Evolutionary conservation across 1,284 basidiomycete species (phyloP), one percentile per base, ranked within the genome.

Genomic region (Porodaedalea pini): DNA sequence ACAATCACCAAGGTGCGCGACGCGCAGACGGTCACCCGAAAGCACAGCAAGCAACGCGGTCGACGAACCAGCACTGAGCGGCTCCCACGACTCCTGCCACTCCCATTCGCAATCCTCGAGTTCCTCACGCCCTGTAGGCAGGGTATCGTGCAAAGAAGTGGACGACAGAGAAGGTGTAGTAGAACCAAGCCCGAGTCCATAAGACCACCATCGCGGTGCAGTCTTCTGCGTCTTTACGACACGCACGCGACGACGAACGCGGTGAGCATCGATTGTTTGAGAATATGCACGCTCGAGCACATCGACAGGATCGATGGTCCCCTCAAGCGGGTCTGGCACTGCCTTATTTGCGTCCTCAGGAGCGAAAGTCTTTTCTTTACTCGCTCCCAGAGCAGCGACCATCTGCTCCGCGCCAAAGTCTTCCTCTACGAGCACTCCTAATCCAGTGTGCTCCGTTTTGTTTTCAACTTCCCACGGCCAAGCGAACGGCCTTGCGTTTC

Each of bases 1-100:
- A 68, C 92, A 96, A 70, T 98, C 95, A 19, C 95, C 95, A 6
- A 98, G 72, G 66, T 98, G 94, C 0, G 94, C 95, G 32, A 98
- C 58, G 36, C 54, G 32, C 29, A 53, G 11, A 21, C 59, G 59
- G 48, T 55, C 59, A 21, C 44, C 58, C 45, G 23, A 61, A 13
- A 88, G 75, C 10, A 86, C 78, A 0, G 84, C 86, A 13, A 88
- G 72, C 5, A 88, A 75, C 1, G 85, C 86, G 0, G 86, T 88
- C 8, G 83, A 85, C 0, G 85, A 86, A n/a, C 86, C 85, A 25
- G 79, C 73, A 54, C 78, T 72, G 2, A 85, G 72, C 1, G 80
- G 82, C 21, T 56, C 47, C 56, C 56, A 58, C 1, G 25, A 11
- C 21, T 39, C 34, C 37, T 54, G 32, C 48, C 45, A 40, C n/a